phyloP scores from a whole-genome alignment of 2,329 filamentous ascomycete species.

The Rutstroemia sp. region DNA sequence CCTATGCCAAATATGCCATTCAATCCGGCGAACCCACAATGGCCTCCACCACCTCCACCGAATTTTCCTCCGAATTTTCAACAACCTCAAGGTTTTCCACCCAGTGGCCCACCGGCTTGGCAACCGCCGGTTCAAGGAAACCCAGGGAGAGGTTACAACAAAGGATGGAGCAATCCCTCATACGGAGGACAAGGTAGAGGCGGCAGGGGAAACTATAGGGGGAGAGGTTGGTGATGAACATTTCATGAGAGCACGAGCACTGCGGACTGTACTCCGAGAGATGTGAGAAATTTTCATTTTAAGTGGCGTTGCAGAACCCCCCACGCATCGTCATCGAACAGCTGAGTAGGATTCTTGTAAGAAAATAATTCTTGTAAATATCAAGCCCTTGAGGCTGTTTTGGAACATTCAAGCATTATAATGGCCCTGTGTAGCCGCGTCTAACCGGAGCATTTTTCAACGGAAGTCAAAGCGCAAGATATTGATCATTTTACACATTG shows the following conservation, averaged over 20 bases:
- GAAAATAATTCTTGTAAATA: slow-evolving; percentile 10
- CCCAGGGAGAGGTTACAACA: slow-evolving; percentile 18
- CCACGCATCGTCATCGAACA: slow-evolving; percentile 8
- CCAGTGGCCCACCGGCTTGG: slow-evolving; percentile 22
- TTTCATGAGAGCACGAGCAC: background rate
- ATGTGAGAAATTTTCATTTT: no score
- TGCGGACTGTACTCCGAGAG: no score
- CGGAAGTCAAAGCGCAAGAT: background rate
- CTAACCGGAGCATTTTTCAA: background rate
- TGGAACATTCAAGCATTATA: background rate
- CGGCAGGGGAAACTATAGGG: slow-evolving; percentile 24
- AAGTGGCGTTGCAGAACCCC: background rate
- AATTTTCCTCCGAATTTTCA: slow-evolving; percentile 10
- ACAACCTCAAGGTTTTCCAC: slow-evolving; percentile 15
- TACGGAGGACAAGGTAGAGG: slow-evolving; percentile 15
- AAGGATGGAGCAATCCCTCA: slow-evolving; percentile 20
- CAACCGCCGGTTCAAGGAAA: slow-evolving; percentile 13
- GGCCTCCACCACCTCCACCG: slow-evolving; percentile 9
- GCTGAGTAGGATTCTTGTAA: slow-evolving; percentile 7
- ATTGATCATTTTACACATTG: background rate
- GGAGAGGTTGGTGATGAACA: slow-evolving; percentile 19
- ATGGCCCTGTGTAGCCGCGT: slow-evolving; percentile 3
- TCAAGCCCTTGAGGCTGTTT: background rate
- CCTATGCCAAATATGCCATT: slow-evolving; percentile 14
- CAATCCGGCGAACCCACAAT: slow-evolving; percentile 7